phyloP scores from a whole-genome alignment of 2,329 filamentous ascomycete genomes.

The Chalaropsis thielavioides region DNA sequence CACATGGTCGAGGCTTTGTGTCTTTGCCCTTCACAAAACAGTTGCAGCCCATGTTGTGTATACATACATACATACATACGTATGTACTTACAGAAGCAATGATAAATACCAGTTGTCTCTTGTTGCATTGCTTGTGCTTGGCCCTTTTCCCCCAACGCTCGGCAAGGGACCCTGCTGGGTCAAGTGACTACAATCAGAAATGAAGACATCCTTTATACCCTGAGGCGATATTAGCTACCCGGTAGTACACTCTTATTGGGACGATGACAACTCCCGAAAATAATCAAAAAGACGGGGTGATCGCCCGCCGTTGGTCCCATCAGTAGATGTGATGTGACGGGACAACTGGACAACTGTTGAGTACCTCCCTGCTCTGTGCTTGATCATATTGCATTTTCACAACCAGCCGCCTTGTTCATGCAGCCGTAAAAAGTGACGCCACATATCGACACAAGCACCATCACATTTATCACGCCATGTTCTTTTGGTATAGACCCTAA shows the following conservation, averaged over 20 bases:
- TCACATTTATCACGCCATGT: background rate
- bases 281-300: background rate
- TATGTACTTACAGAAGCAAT: background rate
- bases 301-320: background rate
- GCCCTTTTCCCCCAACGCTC: background rate
- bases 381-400: background rate
- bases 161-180: background rate
- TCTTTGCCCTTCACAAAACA: background rate
- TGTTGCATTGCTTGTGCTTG: background rate
- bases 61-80: background rate
- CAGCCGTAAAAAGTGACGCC: background rate
- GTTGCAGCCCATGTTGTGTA: background rate
- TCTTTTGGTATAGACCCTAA: background rate
- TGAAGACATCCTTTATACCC: conserved; percentile 2
- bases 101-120: background rate
- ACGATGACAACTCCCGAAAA: background rate
- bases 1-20: no score
- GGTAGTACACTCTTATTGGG: background rate
- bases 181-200: conserved; percentile 3
- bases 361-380: background rate
- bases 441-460: background rate
- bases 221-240: background rate
- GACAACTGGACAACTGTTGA: background rate
- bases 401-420: background rate
- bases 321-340: background rate